These are phyloP conservation scores for Macroventuria anomochaeta DNA, from an alignment of 2,329 filamentous ascomycete genomes.

Conservation along the genomic window DNA sequence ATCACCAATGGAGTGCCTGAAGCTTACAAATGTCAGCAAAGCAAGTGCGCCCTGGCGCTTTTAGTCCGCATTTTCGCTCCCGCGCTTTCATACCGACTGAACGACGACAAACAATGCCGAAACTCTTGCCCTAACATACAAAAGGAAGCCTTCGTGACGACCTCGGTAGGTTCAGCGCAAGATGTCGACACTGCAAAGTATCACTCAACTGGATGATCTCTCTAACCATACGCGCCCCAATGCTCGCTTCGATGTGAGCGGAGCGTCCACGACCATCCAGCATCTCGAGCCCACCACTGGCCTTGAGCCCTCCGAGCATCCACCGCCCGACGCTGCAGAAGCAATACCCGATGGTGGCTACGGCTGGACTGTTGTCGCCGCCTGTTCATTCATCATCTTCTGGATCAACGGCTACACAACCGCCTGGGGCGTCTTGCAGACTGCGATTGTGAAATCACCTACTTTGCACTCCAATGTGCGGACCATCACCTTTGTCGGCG, in stretches of 20 bases:
- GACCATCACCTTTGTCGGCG: constrained; percentile 65
- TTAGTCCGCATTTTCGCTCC: too few species aligned
- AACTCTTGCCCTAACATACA: too few species aligned
- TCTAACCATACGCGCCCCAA: background rate
- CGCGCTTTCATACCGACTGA: too few species aligned
- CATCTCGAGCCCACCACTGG: background rate
- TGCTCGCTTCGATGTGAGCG: background rate
- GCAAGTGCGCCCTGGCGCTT: too few species aligned
- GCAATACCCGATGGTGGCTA: constrained; percentile 61
- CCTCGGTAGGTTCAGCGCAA: background rate
- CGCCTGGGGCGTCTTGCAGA: constrained; percentile 67
- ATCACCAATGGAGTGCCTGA: too few species aligned
- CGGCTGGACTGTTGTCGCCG: constrained; percentile 32
- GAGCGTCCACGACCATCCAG: background rate
- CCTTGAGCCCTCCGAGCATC: background rate
- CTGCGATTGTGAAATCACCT: constrained; percentile 57
- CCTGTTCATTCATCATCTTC: constrained; percentile 61
- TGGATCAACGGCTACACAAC: constrained; percentile 61
- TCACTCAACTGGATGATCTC: background rate
- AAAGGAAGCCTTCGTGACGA: too few species aligned
- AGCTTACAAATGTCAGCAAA: too few species aligned
- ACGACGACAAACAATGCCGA: too few species aligned
- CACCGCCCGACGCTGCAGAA: background rate
- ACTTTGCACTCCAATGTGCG: constrained; percentile 48
- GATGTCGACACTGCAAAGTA: background rate